Evolutionary conservation across 768 basidiomycete genomes (phyloP).

Genomic region (Russula earlei): DNA sequence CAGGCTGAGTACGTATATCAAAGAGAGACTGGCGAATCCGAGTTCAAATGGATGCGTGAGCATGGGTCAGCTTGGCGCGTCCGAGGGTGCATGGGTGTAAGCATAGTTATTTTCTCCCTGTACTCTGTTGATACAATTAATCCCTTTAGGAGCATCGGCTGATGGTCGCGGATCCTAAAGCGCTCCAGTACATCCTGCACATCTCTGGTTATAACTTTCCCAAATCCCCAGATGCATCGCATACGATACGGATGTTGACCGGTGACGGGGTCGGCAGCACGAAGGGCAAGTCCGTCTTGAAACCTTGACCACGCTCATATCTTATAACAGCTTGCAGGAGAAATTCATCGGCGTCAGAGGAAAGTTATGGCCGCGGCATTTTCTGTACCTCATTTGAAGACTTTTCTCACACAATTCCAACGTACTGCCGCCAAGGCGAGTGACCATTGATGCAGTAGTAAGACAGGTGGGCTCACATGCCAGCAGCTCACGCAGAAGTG

Average conservation of each 20-base stretch:
- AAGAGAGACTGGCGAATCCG: slow-evolving; percentile 22
- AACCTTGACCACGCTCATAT: too few relatives aligned
- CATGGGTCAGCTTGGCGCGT: slow-evolving; percentile 16
- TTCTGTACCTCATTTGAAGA: slow-evolving; percentile 19
- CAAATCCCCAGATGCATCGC: slow-evolving; percentile 14
- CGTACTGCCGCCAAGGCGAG: slow-evolving; percentile 19
- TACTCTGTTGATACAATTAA: not conserved
- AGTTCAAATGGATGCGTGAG: slow-evolving; percentile 11
- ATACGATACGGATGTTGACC: slow-evolving; percentile 19
- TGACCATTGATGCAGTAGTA: too few relatives aligned
- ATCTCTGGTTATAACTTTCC: slow-evolving; percentile 24
- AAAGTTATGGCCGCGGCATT: slow-evolving; percentile 23
- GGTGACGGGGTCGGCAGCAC: slow-evolving; percentile 22
- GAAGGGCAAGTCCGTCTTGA: slow-evolving; percentile 17
- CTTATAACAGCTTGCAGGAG: too few relatives aligned
- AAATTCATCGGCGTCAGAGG: slow-evolving; percentile 20
- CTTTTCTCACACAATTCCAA: slow-evolving; percentile 22
- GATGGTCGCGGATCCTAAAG: slow-evolving; percentile 13
- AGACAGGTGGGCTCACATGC: too few relatives aligned
- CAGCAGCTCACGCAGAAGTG: slow-evolving; percentile 22
- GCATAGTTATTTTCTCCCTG: too few relatives aligned
- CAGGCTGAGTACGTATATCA: not conserved
- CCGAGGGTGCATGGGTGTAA: slow-evolving; percentile 18
- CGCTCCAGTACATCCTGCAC: slow-evolving; percentile 25
- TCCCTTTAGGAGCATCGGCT: not conserved